phyloP scores from a whole-genome alignment of 2,329 filamentous ascomycete species.

The Arthrobotrys sinensis region DNA sequence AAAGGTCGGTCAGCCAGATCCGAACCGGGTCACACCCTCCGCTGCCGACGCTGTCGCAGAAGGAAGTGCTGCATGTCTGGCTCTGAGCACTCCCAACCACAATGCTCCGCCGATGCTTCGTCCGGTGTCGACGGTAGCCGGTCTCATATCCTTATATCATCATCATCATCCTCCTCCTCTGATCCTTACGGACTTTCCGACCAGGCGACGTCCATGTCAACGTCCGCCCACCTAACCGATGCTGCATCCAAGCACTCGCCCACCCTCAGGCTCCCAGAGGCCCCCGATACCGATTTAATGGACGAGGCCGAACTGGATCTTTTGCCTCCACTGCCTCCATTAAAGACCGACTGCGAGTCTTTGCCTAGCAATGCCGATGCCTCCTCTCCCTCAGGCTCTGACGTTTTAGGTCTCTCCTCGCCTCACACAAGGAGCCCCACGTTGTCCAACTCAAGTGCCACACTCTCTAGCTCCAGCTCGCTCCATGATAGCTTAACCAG shows the following conservation, averaged over 20 bases:
- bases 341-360: constrained; percentile 47
- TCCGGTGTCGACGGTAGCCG: constrained; percentile 59
- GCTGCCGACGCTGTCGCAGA: constrained; percentile 42
- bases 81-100: constrained; percentile 38
- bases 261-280: constrained; percentile 34
- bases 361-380: constrained; percentile 27
- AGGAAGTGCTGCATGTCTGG: constrained; percentile 59
- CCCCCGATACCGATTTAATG: constrained; percentile 31
- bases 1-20: neutral
- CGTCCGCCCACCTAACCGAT: constrained; percentile 11
- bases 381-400: constrained; percentile 35
- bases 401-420: constrained; percentile 29
- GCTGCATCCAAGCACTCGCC: constrained; percentile 31
- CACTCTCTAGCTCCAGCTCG: constrained; percentile 19
- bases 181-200: constrained; percentile 24
- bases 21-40: constrained; percentile 14
- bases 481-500: constrained; percentile 14
- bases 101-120: constrained; percentile 60
- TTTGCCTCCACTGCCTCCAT: constrained; percentile 39
- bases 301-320: constrained; percentile 35
- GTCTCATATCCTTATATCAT: neutral
- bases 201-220: constrained; percentile 7
- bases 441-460: constrained; percentile 16
- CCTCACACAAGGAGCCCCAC: constrained; percentile 39
- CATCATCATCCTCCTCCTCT: constrained; percentile 17